These are phyloP conservation scores for Fusarium sp. DNA, from an alignment of 2,329 filamentous ascomycete species.

Conservation along the genomic window DNA sequence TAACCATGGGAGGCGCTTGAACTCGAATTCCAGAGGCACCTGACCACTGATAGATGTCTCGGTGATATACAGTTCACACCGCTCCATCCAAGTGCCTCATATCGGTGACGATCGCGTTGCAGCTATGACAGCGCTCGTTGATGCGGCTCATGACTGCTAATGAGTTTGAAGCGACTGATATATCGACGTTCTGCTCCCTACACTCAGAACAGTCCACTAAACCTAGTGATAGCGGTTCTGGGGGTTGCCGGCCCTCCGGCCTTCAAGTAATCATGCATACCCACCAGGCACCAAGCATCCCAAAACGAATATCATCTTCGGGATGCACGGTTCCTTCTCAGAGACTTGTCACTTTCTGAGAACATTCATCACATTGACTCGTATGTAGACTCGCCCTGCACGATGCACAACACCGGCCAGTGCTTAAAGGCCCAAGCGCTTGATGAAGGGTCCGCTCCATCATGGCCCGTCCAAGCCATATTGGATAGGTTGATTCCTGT, in stretches of 20 bases:
- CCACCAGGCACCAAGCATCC: background rate
- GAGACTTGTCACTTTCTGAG: background rate
- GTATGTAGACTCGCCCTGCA: background rate
- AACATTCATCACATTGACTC: background rate
- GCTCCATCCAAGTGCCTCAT: background rate
- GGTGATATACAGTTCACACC: conserved; percentile 17
- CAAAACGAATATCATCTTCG: background rate
- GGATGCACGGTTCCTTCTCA: conserved; percentile 3
- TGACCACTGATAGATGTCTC: conserved; percentile 5
- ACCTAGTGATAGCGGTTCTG: background rate
- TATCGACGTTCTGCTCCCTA: background rate
- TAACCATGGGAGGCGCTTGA: background rate
- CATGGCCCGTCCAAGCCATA: conserved; percentile 12
- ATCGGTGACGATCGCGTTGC: background rate
- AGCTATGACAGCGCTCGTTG: conserved; percentile 12
- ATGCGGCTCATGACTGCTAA: conserved; percentile 9
- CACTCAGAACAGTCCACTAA: background rate
- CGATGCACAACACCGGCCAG: conserved; percentile 25
- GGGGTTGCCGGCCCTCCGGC: background rate
- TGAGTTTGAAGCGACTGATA: conserved; percentile 20
- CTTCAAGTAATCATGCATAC: background rate
- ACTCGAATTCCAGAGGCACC: background rate
- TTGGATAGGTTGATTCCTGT: conserved; percentile 5
- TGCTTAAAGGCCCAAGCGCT: conserved; percentile 21
- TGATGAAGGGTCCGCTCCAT: conserved; percentile 16